A percentile compares a stretch with the other conserved stretches of the same genome.
phyloP scores from a whole-genome alignment of 306 rosid genomes.

The Sicyos edulis region DNA sequence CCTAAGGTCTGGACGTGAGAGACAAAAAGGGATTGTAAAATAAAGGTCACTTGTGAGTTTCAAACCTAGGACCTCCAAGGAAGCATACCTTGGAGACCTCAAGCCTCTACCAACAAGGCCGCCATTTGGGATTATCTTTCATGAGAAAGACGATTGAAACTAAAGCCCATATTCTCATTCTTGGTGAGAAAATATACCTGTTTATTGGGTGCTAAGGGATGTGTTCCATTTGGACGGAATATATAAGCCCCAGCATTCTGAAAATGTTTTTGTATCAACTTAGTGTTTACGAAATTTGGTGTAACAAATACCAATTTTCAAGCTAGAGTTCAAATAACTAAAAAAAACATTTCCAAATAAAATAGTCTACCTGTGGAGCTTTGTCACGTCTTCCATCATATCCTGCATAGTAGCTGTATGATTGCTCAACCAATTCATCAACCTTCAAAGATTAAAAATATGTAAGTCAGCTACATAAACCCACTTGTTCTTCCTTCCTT shows the following conservation, averaged over 20 bases:
- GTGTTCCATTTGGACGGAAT: constrained; percentile 53
- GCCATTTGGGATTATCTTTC: not conserved
- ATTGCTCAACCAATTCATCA: constrained; percentile 37
- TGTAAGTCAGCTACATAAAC: constrained; percentile 17
- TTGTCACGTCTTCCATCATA: constrained; percentile 36
- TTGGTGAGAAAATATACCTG: constrained; percentile 29
- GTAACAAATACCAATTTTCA: not conserved
- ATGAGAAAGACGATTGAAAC: not conserved
- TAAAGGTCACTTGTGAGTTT: too few relatives aligned
- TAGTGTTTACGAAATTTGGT: not conserved
- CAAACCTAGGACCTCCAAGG: too few relatives aligned
- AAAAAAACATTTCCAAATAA: not conserved
- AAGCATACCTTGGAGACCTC: too few relatives aligned
- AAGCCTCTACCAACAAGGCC: too few relatives aligned
- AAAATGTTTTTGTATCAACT: constrained; percentile 1
- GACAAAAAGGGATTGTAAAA: too few relatives aligned
- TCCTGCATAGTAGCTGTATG: constrained; percentile 40
- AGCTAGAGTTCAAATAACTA: not conserved
- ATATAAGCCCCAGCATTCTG: constrained; percentile 52
- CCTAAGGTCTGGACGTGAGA: too few relatives aligned
- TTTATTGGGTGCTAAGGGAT: constrained; percentile 32
- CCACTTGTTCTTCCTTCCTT: not conserved
- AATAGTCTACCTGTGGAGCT: constrained; percentile 37
- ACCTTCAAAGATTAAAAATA: constrained; percentile 30
- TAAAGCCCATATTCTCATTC: constrained; percentile 13